Base-by-base conservation (phyloP, 441 rosid genomes). In the Pelargonium myrrhifolium region DNA sequence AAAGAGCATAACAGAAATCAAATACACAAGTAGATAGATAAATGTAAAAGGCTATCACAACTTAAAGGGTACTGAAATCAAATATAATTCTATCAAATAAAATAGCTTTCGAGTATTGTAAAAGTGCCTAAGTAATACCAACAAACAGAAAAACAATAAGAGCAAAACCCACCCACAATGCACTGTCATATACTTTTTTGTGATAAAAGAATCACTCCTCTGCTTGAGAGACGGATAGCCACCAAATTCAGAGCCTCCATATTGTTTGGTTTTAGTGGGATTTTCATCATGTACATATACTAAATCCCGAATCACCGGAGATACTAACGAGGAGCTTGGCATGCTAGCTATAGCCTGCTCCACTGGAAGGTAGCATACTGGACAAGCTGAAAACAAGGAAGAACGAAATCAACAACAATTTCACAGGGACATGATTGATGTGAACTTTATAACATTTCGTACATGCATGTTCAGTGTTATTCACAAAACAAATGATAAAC, bases 191-290 rank as follows among this genome's bases (percentile, higher is more conserved):
- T 90, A 84, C 77, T 87, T 89, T 78, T 72, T 80, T 58, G 89
- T 77, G 68, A 86, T 86, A 69, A 78, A 92, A 26, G 90, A 85
- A 66, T 84, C 83, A 28, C 64, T 82, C 74, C 95, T 82, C 56
- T 86, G 88, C 62, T 75, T 79, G 55, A 89, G 76, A 74, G 95
- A 80, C 79, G 92, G 96, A 75, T 85, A 92, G 58, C 98, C 96
- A 75, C 96, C 89, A 74, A 89, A 92, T 8, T 81, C 88, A 56
- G 96, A 92, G 72, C 93, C 98, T 76, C 90, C 95, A 68, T 83
- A 84, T 20, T 81, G 71, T 77, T 85, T 93, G 65, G 8, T 69
- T 76, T 80, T 85, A 20, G 77, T 70, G 43, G 87, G 91, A 77
- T 68, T 79, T 80, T 82, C 83, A 7, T 83, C 84, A 37, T 64